These are phyloP conservation scores for Furcasterigmium sp. DNA, from an alignment of 2,329 filamentous ascomycete species.

Conservation along the genomic window DNA sequence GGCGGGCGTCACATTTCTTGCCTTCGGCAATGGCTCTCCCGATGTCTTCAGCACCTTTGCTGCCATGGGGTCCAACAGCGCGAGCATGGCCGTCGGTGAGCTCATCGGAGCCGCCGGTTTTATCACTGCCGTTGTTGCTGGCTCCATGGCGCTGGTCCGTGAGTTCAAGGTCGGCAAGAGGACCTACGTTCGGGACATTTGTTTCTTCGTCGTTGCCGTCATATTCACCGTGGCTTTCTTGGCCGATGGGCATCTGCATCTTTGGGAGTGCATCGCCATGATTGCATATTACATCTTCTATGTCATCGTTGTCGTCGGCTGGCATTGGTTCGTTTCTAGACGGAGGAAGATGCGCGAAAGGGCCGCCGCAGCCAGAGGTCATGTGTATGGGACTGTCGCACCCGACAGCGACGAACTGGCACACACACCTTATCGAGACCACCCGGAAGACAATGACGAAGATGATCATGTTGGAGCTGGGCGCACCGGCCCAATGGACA, in stretches of 20 bases:
- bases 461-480: constrained; percentile 11
- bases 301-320: constrained; percentile 78
- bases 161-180: constrained; percentile 88
- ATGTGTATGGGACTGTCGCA: constrained; percentile 59
- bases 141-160: constrained; percentile 93
- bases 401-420: constrained; percentile 47
- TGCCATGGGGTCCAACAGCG: constrained; percentile 93
- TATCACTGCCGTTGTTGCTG: constrained; percentile 92
- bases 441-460: constrained; percentile 36
- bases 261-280: constrained; percentile 91
- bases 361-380: constrained; percentile 67
- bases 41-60: constrained; percentile 99
- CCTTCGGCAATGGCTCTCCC: constrained; percentile 95
- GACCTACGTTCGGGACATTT: constrained; percentile 86
- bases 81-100: constrained; percentile 94
- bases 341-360: constrained; percentile 55
- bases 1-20: constrained; percentile 91
- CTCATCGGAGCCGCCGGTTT: constrained; percentile 92
- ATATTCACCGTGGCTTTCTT: constrained; percentile 84
- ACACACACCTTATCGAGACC: constrained; percentile 58
- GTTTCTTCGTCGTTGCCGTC: constrained; percentile 85
- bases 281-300: constrained; percentile 89
- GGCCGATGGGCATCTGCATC: constrained; percentile 72
- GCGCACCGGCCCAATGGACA: constrained; percentile 23
- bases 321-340: constrained; percentile 80